Conservation (phyloP, 2,329 filamentous ascomycete species). For the Colletotrichum sp. region DNA sequence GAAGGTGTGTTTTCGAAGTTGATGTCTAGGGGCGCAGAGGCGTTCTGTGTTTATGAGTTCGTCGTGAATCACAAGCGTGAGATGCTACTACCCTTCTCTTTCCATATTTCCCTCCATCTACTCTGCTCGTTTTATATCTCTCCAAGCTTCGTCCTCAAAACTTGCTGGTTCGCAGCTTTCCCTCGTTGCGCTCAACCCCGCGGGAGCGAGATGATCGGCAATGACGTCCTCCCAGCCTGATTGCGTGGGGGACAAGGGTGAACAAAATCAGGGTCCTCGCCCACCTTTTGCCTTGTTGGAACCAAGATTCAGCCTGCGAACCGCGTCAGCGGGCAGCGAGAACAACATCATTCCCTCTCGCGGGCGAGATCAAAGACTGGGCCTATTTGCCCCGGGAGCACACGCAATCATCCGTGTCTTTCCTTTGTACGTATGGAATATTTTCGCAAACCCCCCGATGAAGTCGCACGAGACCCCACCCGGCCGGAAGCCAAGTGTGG, state of each 20-base stretch:
- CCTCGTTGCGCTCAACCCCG: not conserved
- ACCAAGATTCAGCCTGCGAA: not conserved
- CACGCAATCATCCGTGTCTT: not conserved
- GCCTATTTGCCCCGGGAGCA: not conserved
- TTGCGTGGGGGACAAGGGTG: not conserved
- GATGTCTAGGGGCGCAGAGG: not conserved
- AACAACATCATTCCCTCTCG: not conserved
- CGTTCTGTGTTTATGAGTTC: not conserved
- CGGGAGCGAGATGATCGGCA: not conserved
- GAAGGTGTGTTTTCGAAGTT: not conserved
- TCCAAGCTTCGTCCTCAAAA: not conserved
- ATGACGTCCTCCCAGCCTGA: constrained; percentile 9
- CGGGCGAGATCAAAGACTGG: not conserved
- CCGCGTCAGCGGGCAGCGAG: constrained; percentile 7
- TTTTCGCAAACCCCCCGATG: not conserved
- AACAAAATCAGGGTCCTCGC: constrained; percentile 12
- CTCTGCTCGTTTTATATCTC: not conserved
- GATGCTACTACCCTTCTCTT: not conserved
- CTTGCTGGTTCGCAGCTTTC: not conserved
- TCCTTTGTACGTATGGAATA: not conserved
- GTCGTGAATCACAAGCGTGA: not conserved
- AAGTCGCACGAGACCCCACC: not conserved
- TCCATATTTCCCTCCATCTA: not conserved
- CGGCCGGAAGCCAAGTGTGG: not conserved
- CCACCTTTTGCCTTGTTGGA: not conserved